Conservation (phyloP, 495 filamentous ascomycete genomes). For the Glutinoglossum americanum region DNA sequence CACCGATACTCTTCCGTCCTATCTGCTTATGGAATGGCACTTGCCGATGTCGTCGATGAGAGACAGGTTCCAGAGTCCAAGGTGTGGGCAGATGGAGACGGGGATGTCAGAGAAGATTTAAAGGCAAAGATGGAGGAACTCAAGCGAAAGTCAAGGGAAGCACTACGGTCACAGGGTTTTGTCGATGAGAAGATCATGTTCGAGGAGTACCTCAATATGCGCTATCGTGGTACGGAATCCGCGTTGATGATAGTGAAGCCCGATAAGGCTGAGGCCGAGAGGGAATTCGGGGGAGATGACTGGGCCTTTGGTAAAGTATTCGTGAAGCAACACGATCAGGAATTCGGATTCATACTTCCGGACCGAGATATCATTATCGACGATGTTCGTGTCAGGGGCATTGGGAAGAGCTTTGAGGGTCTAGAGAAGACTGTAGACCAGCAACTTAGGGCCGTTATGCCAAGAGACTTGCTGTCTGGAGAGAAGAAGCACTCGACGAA, state of each 20-base stretch:
- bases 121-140: slow-evolving; percentile 34
- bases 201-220: slow-evolving; percentile 77
- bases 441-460: slow-evolving; percentile 45
- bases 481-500: slow-evolving; percentile 33
- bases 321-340: slow-evolving; percentile 67
- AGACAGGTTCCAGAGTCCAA: slow-evolving; percentile 72
- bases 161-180: slow-evolving; percentile 56
- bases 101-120: slow-evolving; percentile 12
- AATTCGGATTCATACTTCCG: slow-evolving; percentile 84
- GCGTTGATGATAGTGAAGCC: slow-evolving; percentile 62
- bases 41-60: slow-evolving; percentile 90
- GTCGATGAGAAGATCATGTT: slow-evolving; percentile 47
- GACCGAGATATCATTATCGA: slow-evolving; percentile 83
- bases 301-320: slow-evolving; percentile 61
- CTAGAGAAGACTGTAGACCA: slow-evolving; percentile 61
- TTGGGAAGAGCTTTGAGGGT: slow-evolving; percentile 64
- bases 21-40: slow-evolving; percentile 89
- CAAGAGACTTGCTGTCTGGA: slow-evolving; percentile 24
- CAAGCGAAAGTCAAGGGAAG: slow-evolving; percentile 41
- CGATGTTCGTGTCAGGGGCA: slow-evolving; percentile 73
- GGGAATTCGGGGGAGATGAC: slow-evolving; percentile 31
- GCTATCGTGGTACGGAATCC: slow-evolving; percentile 74
- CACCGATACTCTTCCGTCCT: slow-evolving; percentile 88
- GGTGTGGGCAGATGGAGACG: slow-evolving; percentile 32
- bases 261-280: slow-evolving; percentile 31